Conservation (phyloP, 768 basidiomycete species). For the Lactarius deliciosus region DNA sequence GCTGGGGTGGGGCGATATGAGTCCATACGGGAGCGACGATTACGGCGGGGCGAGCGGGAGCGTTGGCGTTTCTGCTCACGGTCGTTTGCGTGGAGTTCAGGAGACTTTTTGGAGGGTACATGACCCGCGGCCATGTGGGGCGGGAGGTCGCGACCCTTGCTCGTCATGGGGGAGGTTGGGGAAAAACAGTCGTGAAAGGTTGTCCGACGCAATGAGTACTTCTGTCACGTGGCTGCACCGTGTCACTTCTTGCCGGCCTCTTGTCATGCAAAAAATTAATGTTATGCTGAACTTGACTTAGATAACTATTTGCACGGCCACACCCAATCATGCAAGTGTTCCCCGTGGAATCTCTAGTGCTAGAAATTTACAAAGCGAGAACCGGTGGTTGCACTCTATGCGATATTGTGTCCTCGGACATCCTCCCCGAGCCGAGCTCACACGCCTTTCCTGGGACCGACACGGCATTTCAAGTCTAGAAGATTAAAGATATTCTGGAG, state of each 20-base stretch:
- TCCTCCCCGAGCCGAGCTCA: too few relatives aligned
- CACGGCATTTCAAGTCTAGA: too few relatives aligned
- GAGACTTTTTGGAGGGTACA: constrained; percentile 15
- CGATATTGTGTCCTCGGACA: too few relatives aligned
- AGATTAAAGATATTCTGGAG: too few relatives aligned
- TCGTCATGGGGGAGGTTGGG: constrained; percentile 20
- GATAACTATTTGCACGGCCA: too few relatives aligned
- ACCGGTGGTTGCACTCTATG: too few relatives aligned
- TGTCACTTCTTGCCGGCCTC: not conserved
- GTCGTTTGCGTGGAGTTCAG: constrained; percentile 15
- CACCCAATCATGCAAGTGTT: too few relatives aligned
- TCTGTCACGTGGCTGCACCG: constrained; percentile 19
- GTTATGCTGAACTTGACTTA: too few relatives aligned
- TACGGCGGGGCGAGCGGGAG: constrained; percentile 24
- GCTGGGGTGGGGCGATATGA: constrained; percentile 26
- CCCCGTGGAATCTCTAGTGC: too few relatives aligned
- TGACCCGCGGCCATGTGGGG: constrained; percentile 16
- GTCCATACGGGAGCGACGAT: constrained; percentile 26
- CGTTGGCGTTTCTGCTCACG: constrained; percentile 22
- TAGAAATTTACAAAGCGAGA: too few relatives aligned
- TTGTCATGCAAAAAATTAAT: too few relatives aligned
- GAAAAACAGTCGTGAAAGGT: constrained; percentile 1
- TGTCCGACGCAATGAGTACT: not conserved
- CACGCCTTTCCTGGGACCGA: too few relatives aligned
- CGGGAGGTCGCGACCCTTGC: constrained; percentile 22